Evolutionary conservation across 1,139 yeast species (phyloP), one percentile per base, ranked within the genome.

Genomic region (Martiniozyma asiatica): DNA sequence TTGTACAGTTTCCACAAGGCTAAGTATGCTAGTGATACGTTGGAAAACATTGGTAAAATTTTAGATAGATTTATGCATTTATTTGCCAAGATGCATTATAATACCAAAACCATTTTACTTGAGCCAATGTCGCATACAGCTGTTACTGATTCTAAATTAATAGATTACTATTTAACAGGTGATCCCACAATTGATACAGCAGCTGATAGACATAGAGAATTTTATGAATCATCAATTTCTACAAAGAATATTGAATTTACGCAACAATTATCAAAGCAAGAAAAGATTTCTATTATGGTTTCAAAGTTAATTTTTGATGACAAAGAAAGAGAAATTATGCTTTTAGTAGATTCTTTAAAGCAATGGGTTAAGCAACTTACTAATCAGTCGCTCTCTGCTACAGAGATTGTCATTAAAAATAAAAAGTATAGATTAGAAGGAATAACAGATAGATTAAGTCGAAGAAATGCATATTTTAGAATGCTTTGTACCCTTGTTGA

Each of bases 61-160:
- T 58, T 80, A 24, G 63, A 64, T 21, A 75, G 76, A 44, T 84
- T 65, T 43, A 72, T 84, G 73, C 66, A 69, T 36, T 68, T 69
- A 38, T 61, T 89, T 39, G 68, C 67, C 35, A 55, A 55, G 51
- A 67, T 54, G 38, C 60, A 63, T 37, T 61, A 50, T 27, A 65
- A 51, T 46, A 68, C 73, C 44, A 93, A 65, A 32, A 61, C 39
- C 3, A 18, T 46, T 5, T 29, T 44, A 12, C 62, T 79, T 11
- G 95, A 85, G 44, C 42, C 87, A 8, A 55, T 84, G 80, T 81
- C 53, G 5, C 22, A 34, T 68, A 77, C 17, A 59, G 81, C 42
- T 53, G 74, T 39, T 71, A 50, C 10, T 18, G 51, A 52, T 23
- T 52, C 53, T 31, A 47, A 58, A 9, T 23, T 47, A 14, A 36